These are phyloP conservation scores for Mycena rosella DNA, from an alignment of 768 basidiomycete genomes.

Conservation along the genomic window DNA sequence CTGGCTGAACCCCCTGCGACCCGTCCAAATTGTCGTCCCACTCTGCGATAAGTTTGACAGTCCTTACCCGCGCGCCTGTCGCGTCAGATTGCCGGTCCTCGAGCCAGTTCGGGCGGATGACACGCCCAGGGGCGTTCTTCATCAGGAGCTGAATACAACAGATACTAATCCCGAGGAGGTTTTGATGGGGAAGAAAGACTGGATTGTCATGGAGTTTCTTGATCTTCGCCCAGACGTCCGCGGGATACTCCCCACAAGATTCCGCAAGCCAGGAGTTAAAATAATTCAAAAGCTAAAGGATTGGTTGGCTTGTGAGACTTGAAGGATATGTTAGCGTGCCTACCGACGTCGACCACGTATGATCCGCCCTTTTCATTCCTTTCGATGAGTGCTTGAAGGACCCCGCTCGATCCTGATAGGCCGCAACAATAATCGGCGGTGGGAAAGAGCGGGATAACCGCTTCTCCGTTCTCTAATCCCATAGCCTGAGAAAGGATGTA, in stretches of 20 bases:
- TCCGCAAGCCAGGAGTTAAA: slow-evolving; percentile 43
- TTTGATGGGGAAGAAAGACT: slow-evolving; percentile 36
- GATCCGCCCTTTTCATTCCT: background rate
- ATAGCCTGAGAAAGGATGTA: background rate
- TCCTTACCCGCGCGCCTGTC: slow-evolving; percentile 31
- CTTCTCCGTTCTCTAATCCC: background rate
- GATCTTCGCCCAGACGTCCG: slow-evolving; percentile 39
- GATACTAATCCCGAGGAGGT: slow-evolving; percentile 38
- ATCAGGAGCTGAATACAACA: slow-evolving; percentile 28
- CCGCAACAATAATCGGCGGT: background rate
- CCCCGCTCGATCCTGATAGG: background rate
- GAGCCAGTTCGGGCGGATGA: slow-evolving; percentile 39
- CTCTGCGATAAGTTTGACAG: slow-evolving; percentile 38
- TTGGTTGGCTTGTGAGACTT: background rate
- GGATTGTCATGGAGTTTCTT: slow-evolving; percentile 34
- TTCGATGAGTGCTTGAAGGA: background rate
- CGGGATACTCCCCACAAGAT: slow-evolving; percentile 34
- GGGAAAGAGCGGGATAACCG: background rate
- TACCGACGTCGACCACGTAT: background rate
- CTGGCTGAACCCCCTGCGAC: background rate
- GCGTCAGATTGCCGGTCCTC: slow-evolving; percentile 38
- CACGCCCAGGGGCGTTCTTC: slow-evolving; percentile 17
- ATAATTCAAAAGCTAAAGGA: slow-evolving; percentile 41
- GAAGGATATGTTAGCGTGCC: background rate
- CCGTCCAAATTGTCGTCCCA: slow-evolving; percentile 8